Conservation (phyloP, 805 yeast genomes). For the Starmerella apis region DNA sequence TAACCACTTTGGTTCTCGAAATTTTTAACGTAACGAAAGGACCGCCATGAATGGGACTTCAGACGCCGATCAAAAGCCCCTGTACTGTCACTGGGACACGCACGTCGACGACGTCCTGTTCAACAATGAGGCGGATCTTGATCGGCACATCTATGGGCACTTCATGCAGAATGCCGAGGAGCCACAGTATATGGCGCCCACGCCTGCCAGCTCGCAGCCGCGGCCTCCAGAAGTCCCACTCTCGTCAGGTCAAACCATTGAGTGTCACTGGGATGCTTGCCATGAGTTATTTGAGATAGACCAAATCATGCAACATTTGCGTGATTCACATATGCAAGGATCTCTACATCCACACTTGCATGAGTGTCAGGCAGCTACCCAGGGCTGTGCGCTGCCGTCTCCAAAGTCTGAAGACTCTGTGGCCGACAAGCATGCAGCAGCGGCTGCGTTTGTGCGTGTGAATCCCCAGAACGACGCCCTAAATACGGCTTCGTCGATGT, state of each 20-base stretch:
- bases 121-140: slow-evolving; percentile 27
- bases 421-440: background rate
- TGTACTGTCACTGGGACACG: slow-evolving; percentile 33
- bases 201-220: slow-evolving; percentile 4
- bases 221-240: slow-evolving; percentile 2
- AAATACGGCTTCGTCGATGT: background rate
- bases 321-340: slow-evolving; percentile 26
- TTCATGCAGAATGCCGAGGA: slow-evolving; percentile 7
- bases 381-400: background rate
- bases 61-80: slow-evolving; percentile 9
- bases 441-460: background rate
- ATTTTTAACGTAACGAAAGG: background rate
- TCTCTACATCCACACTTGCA: slow-evolving; percentile 26
- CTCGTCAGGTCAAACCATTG: slow-evolving; percentile 14
- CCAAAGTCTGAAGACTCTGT: slow-evolving; percentile 1
- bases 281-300: slow-evolving; percentile 28
- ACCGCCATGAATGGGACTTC: slow-evolving; percentile 10
- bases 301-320: slow-evolving; percentile 26
- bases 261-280: slow-evolving; percentile 37
- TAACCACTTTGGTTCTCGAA: slow-evolving; percentile 5
- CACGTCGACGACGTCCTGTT: slow-evolving; percentile 29
- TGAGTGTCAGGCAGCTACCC: slow-evolving; percentile 4
- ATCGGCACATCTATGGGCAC: slow-evolving; percentile 26
- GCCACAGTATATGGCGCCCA: background rate
- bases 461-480: background rate